These are phyloP conservation scores for Annulohypoxylon stygium DNA, from an alignment of 495 filamentous ascomycete genomes.

Conservation along the genomic window DNA sequence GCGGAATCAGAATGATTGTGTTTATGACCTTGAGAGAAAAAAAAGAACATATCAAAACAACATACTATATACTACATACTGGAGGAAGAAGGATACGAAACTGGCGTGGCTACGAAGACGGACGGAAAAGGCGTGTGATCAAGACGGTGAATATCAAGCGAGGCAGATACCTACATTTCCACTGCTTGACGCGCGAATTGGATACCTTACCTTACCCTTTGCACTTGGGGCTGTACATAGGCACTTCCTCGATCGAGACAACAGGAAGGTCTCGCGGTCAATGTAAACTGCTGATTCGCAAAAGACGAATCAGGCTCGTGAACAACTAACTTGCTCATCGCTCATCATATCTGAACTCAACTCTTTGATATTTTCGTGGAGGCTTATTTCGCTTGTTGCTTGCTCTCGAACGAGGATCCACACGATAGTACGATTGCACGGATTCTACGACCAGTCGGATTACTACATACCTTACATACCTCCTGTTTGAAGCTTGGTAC, in stretches of 20 bases:
- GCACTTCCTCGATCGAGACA: constrained; percentile 37
- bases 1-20: constrained; percentile 44
- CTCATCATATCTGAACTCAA: constrained; percentile 17
- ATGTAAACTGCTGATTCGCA: constrained; percentile 39
- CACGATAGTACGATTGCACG: constrained; percentile 14
- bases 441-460: constrained; percentile 22
- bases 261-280: constrained; percentile 23
- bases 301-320: constrained; percentile 34
- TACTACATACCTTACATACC: constrained; percentile 47
- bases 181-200: constrained; percentile 33
- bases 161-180: constrained; percentile 25
- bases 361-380: constrained; percentile 9
- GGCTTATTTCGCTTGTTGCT: constrained; percentile 22
- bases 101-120: constrained; percentile 25
- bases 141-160: constrained; percentile 35
- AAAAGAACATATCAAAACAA: constrained; percentile 37
- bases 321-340: constrained; percentile 24
- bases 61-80: constrained; percentile 35
- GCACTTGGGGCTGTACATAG: constrained; percentile 42
- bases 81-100: constrained; percentile 23
- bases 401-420: constrained; percentile 26
- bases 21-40: constrained; percentile 27
- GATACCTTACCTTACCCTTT: constrained; percentile 17
- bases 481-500: constrained; percentile 45
- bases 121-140: constrained; percentile 35